Evolutionary conservation across 1,284 basidiomycete species (phyloP), one percentile per base, ranked within the genome.

Genomic region (Austroboletus novae-zelandiae): DNA sequence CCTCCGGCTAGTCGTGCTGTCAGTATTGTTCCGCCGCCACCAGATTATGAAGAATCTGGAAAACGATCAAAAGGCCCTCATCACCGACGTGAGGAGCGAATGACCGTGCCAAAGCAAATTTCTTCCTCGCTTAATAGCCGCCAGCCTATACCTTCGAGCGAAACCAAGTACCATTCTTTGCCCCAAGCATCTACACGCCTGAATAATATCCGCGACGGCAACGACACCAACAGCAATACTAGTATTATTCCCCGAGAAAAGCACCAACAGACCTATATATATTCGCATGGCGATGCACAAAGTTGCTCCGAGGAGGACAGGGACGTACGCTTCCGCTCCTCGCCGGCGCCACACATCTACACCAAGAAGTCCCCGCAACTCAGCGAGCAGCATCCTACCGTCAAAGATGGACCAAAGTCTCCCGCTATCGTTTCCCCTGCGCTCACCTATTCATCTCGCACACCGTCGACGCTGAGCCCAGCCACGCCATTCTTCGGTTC

Each of bases 401-500:
- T 27, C 29, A 67, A 53, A 49, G 65, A 57, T 17, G 59, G 40
- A 35, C 40, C 43, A 8, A 68, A 53, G 34, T 77, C 78, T 9
- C 77, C 80, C 4, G 70, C 72, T 23, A 65, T 78, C 40, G 72
- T 80, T 40, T 81, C 80, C 7, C 81, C 81, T n/a, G 75, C 81
- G 8, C 70, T 83, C 49, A 83, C 81, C 17, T 83, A 80, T 58
- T 78, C 78, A 13, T 78, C 78, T 37, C 75, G 79, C 48, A 77
- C 81, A 23, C 77, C 80, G 6, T 78, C 77, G 32, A 81, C 79
- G n/a, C 68, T 83, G 47, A 83, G 81, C 57, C 81, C 81, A 15
- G 76, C 79, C 7, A 83, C 81, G 11, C 81, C 81, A 5, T 83
- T 81, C 66, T 79, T 83, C 51, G 66, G 64, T 7, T 68, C 67